Conservation (phyloP, 768 basidiomycete genomes). For the Gelatoporia subvermispora region DNA sequence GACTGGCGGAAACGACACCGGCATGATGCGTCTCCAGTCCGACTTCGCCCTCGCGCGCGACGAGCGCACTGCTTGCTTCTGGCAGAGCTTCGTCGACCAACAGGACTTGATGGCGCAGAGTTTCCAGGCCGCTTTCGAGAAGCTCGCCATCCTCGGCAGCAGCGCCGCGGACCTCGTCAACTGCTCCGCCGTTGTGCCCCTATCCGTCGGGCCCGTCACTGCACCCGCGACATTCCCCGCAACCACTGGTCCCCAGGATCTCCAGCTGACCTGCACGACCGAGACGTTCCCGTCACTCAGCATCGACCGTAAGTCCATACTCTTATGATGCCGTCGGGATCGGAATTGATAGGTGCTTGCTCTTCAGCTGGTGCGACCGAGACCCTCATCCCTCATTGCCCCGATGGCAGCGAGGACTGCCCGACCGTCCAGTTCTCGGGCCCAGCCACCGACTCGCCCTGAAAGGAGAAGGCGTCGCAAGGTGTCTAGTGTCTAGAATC, state of each 20-base stretch:
- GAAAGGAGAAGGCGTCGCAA: too few species aligned
- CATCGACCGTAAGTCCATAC: conserved; percentile 8
- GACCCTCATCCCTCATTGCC: too few species aligned
- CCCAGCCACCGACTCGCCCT: too few species aligned
- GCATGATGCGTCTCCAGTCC: conserved; percentile 3
- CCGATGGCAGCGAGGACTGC: too few species aligned
- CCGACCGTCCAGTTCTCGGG: too few species aligned
- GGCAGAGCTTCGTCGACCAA: conserved; percentile 3
- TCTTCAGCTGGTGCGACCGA: too few species aligned
- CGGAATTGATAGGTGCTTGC: too few species aligned
- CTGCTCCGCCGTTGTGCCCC: conserved; percentile 13
- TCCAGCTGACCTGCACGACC: conserved; percentile 3
- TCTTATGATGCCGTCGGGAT: too few species aligned
- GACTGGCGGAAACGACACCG: not conserved
- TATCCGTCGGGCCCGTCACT: not conserved
- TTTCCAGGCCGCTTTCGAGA: conserved; percentile 10
- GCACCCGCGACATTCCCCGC: conserved; percentile 6
- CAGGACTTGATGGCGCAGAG: not conserved
- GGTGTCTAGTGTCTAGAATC: too few species aligned
- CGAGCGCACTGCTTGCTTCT: conserved; percentile 1
- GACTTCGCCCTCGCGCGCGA: conserved; percentile 2
- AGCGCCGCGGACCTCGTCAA: conserved; percentile 8
- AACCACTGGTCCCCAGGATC: conserved; percentile 6
- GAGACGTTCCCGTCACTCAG: conserved; percentile 3
- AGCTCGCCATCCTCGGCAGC: conserved; percentile 10